Evolutionary conservation across 1,284 basidiomycete species (phyloP).

Genomic region (Coriolopsis trogii): DNA sequence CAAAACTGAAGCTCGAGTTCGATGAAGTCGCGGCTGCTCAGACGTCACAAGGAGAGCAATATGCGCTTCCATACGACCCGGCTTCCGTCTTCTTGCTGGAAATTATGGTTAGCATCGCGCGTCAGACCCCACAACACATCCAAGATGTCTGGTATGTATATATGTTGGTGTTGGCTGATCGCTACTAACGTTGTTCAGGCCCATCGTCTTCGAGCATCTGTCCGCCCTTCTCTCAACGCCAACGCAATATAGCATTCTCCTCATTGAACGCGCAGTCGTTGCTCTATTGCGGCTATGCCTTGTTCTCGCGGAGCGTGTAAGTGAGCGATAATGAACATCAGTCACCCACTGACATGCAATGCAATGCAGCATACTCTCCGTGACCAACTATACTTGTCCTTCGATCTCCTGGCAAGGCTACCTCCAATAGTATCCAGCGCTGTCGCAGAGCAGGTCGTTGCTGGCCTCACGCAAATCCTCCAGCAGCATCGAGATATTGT

Average conservation of each 20-base stretch:
- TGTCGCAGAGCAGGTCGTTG: constrained; percentile 89
- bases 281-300: constrained; percentile 81
- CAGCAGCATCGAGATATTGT: constrained; percentile 76
- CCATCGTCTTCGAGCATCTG: constrained; percentile 90
- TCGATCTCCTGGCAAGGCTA: constrained; percentile 86
- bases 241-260: constrained; percentile 82
- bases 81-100: constrained; percentile 94
- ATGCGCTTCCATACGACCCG: constrained; percentile 87
- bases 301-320: constrained; percentile 77
- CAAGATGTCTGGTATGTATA: constrained; percentile 81
- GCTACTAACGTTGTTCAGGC: constrained; percentile 51
- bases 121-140: constrained; percentile 75
- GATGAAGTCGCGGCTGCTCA: constrained; percentile 50
- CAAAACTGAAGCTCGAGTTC: constrained; percentile 68
- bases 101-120: constrained; percentile 88
- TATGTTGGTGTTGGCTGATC: not conserved
- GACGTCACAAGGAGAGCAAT: constrained; percentile 42
- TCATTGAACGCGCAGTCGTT: constrained; percentile 97
- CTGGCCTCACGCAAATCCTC: constrained; percentile 81
- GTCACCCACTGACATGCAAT: not conserved
- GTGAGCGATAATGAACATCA: constrained; percentile 18
- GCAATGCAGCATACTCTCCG: constrained; percentile 47
- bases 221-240: constrained; percentile 80
- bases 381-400: constrained; percentile 92
- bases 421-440: constrained; percentile 79